Evolutionary conservation across 352 stramenopile genomes (phyloP), one percentile per base, ranked within the genome.

Genomic region (Pythium utonaiense): DNA sequence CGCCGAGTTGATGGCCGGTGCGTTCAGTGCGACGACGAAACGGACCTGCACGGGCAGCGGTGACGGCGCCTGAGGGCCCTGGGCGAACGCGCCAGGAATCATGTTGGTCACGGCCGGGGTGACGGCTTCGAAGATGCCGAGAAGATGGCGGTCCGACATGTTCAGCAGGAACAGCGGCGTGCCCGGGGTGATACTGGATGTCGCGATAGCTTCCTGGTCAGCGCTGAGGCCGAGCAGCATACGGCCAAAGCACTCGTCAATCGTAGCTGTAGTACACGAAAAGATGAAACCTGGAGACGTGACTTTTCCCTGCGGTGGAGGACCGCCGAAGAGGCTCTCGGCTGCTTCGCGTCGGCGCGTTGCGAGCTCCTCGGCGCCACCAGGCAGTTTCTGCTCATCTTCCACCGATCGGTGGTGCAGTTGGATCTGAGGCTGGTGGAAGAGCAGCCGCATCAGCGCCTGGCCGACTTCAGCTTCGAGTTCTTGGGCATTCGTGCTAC

Each of bases 161-260:
- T 96, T 95, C 33, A 96, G 67, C 34, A 96, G 60, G 53, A 95
- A 95, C 22, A 96, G 57, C n/a, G 86, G 83, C 16, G 80, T 91
- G 17, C 88, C 88, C 1, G 80, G 83, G n/a, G 65, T 63, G 13
- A 96, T 71, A 22, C 91, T 70, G 45, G 89, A 75, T 41, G 69
- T 64, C 5, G 83, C 83, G 13, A 88, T 33, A 10, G 69, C 45
- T 28, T 96, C 86, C 7, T 92, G 80, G n/a, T 95, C 85, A 21
- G 78, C 80, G 1, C 71, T 61, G 0, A 95, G 53, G 9, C 86
- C 88, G 64, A 96, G 91, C 0, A 96, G 53, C 78, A 95, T 89
- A 5, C 88, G 79, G 1, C 86, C 88, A 65, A 96, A 96, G 56
- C 74, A 88, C 50, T 96, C 88, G 55, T 96, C 86, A 55, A 96